Conservation (phyloP, 768 basidiomycete species). For the Boletus reticuloceps region DNA sequence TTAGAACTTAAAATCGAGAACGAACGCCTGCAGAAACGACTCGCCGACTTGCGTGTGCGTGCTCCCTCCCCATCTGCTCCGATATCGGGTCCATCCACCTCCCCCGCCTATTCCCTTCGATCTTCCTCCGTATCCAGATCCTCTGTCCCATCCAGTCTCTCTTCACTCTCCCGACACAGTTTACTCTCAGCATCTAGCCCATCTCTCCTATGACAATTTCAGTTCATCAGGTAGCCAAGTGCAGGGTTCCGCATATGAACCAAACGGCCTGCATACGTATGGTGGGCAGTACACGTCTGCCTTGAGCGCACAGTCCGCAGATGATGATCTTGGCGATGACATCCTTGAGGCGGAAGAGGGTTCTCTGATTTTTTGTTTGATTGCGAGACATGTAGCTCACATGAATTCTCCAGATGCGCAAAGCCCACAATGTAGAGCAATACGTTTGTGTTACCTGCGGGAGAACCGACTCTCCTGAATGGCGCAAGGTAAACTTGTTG, state of each 20-base stretch:
- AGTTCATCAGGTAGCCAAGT: slow-evolving; percentile 6
- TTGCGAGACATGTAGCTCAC: slow-evolving; percentile 1
- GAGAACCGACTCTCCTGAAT: slow-evolving; percentile 94
- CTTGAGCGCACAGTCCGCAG: slow-evolving; percentile 14
- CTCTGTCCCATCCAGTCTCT: slow-evolving; percentile 19
- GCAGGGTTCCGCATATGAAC: slow-evolving; percentile 18
- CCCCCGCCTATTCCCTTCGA: slow-evolving; percentile 28
- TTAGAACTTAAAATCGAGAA: slow-evolving; percentile 89
- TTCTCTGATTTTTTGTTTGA: slow-evolving; percentile 13
- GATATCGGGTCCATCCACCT: slow-evolving; percentile 11
- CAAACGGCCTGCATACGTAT: slow-evolving; percentile 14
- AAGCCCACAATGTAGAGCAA: slow-evolving; percentile 53
- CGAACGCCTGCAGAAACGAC: slow-evolving; percentile 66
- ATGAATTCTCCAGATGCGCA: slow-evolving; percentile 27
- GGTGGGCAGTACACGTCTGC: slow-evolving; percentile 15
- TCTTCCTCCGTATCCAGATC: slow-evolving; percentile 26
- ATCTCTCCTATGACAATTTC: slow-evolving; percentile 16
- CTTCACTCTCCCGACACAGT: slow-evolving; percentile 10
- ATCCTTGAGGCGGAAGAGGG: slow-evolving; percentile 65
- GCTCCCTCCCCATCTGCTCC: slow-evolving; percentile 17
- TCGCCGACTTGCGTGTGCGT: slow-evolving; percentile 42
- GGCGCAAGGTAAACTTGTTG: slow-evolving; percentile 68
- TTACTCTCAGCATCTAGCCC: slow-evolving; percentile 16
- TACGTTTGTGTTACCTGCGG: slow-evolving; percentile 93
- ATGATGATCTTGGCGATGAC: slow-evolving; percentile 50